These are phyloP conservation scores for Citrullus mucosospermus DNA, from an alignment of 306 rosid genomes.

Conservation along the genomic window DNA sequence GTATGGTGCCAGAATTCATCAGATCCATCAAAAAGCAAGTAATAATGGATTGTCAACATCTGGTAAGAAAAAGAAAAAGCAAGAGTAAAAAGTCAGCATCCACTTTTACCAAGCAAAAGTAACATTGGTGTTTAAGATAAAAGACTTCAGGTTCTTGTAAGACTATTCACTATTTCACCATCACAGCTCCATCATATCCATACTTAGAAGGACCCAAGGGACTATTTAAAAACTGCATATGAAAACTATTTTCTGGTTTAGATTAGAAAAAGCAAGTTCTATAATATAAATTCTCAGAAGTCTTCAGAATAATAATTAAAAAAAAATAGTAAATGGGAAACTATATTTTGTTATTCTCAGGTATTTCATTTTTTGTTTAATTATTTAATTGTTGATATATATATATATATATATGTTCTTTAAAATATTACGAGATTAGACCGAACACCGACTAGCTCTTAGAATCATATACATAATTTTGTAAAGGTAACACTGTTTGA, in stretches of 20 bases:
- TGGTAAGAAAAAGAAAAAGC: slow-evolving; percentile 16
- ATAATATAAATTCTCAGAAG: background rate
- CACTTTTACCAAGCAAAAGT: background rate
- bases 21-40: slow-evolving; percentile 76
- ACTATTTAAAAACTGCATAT: background rate
- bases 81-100: slow-evolving; percentile 10
- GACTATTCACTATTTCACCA: background rate
- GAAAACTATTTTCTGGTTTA: background rate
- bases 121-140: background rate
- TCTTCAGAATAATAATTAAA: background rate
- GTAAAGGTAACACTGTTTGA: background rate
- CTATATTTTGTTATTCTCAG: background rate
- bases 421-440: background rate
- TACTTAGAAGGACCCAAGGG: background rate
- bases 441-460: background rate
- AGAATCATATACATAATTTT: background rate
- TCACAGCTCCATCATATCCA: background rate
- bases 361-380: background rate
- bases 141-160: background rate
- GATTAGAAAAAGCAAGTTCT: background rate
- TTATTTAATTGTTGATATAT: background rate
- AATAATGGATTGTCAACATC: slow-evolving; percentile 92
- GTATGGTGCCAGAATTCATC: slow-evolving; percentile 76
- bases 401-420: background rate
- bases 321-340: background rate